phyloP scores from a whole-genome alignment of 1,284 basidiomycete genomes.

The Sporisorium graminicola region DNA sequence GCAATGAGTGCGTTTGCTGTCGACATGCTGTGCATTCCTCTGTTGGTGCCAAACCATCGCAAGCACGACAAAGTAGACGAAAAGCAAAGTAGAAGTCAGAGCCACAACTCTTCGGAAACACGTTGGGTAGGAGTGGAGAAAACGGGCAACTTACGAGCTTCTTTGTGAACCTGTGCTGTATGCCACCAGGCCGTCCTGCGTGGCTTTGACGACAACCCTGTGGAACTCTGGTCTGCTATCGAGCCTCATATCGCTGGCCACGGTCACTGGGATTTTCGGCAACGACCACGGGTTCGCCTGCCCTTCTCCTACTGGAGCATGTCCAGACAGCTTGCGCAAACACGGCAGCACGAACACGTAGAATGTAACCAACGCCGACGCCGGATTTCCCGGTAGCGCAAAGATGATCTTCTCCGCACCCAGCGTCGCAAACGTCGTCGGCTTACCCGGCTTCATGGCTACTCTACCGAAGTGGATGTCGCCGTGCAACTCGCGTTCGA shows the following conservation, averaged over 20 bases:
- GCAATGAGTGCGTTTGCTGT: slow-evolving; percentile 62
- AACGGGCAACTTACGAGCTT: slow-evolving; percentile 35
- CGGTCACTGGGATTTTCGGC: slow-evolving; percentile 77
- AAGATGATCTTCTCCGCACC: slow-evolving; percentile 75
- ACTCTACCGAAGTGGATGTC: slow-evolving; percentile 83
- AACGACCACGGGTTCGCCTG: slow-evolving; percentile 73
- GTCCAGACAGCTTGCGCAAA: slow-evolving; percentile 75
- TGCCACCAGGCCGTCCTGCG: slow-evolving; percentile 74
- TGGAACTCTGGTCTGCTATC: slow-evolving; percentile 86
- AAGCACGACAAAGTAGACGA: no score
- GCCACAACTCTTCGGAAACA: no score
- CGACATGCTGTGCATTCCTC: slow-evolving; percentile 65
- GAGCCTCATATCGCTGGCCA: slow-evolving; percentile 76
- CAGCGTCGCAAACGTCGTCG: slow-evolving; percentile 84
- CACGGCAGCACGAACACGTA: slow-evolving; percentile 86
- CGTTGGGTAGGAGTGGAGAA: no score
- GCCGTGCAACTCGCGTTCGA: slow-evolving; percentile 81
- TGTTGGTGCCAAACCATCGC: no score
- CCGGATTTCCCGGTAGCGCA: slow-evolving; percentile 88
- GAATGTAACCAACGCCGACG: slow-evolving; percentile 87
- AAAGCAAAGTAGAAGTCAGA: no score
- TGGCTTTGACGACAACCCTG: slow-evolving; percentile 76
- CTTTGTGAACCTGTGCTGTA: slow-evolving; percentile 71
- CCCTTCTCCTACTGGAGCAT: not conserved
- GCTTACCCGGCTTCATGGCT: slow-evolving; percentile 72